Evolutionary conservation across 768 basidiomycete genomes (phyloP).

Genomic region (Strobilomyces echinocephalus): DNA sequence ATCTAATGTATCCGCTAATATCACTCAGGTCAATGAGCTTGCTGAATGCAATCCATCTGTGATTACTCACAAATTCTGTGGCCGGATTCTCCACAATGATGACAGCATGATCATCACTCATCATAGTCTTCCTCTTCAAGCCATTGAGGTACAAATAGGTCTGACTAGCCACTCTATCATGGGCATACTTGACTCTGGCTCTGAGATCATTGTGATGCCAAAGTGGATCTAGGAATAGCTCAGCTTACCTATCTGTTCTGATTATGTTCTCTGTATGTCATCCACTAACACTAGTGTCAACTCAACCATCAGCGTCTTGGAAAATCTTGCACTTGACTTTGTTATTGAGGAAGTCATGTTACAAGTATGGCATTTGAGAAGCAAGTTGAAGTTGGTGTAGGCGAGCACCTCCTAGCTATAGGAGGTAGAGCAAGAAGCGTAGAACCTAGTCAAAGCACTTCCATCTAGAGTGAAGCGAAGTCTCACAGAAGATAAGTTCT

Average conservation of each 20-base stretch:
- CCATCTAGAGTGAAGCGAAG: too few relatives aligned
- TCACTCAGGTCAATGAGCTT: not conserved
- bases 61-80: not conserved
- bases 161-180: not conserved
- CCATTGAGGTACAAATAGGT: not conserved
- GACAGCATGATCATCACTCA: not conserved
- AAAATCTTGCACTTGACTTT: not conserved
- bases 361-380: too few relatives aligned
- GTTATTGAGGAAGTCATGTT: too few relatives aligned
- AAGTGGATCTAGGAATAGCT: not conserved
- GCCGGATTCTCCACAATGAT: not conserved
- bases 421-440: too few relatives aligned
- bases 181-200: not conserved
- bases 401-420: too few relatives aligned
- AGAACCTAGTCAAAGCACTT: too few relatives aligned
- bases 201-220: not conserved
- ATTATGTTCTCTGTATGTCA: not conserved
- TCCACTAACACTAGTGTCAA: not conserved
- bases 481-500: too few relatives aligned
- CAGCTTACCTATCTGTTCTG: not conserved
- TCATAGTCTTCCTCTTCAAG: too few relatives aligned
- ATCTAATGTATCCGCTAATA: too few relatives aligned
- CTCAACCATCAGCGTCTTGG: not conserved
- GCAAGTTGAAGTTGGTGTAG: too few relatives aligned
- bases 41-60: not conserved